Conservation (phyloP, 352 stramenopile species). For the Phytopythium vexans region DNA sequence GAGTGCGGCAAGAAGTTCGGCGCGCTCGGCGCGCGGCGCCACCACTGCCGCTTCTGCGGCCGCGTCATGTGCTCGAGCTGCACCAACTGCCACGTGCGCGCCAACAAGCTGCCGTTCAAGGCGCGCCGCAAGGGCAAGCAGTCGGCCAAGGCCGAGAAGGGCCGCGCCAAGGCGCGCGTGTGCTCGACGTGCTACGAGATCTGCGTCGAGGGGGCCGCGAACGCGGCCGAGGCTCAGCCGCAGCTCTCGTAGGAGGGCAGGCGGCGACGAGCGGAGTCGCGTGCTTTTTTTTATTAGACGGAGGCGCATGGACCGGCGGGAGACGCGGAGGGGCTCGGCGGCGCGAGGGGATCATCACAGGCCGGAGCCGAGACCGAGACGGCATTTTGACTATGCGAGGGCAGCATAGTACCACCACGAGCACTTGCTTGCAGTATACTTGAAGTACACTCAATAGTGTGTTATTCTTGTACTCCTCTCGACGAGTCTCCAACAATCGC, state of each 20-base stretch:
- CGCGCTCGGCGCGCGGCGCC: conserved; percentile 31
- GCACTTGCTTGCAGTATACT: no score
- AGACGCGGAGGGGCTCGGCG: not conserved
- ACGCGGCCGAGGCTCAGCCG: conserved; percentile 4
- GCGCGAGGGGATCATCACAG: not conserved
- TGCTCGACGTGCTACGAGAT: conserved; percentile 76
- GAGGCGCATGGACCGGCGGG: not conserved
- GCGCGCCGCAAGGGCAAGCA: conserved; percentile 51
- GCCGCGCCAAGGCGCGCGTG: conserved; percentile 53
- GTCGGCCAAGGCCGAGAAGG: conserved; percentile 39
- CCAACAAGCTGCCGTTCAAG: conserved; percentile 33
- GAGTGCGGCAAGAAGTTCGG: conserved; percentile 55
- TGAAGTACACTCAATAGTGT: not conserved
- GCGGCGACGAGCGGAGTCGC: not conserved
- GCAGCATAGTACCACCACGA: not conserved
- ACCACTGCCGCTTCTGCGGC: conserved; percentile 64
- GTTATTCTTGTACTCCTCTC: not conserved
- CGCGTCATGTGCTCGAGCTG: conserved; percentile 47
- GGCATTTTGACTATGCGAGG: not conserved
- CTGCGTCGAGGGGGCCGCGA: conserved; percentile 22
- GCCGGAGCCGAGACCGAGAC: not conserved
- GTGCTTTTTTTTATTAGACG: conserved; percentile 5
- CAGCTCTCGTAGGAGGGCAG: conserved; percentile 1
- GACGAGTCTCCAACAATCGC: no score
- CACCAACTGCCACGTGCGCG: conserved; percentile 43